A percentile compares a stretch with the other conserved stretches of the same genome.
Conservation (phyloP, 331 rosid species). For the Dryas integrifolia region DNA sequence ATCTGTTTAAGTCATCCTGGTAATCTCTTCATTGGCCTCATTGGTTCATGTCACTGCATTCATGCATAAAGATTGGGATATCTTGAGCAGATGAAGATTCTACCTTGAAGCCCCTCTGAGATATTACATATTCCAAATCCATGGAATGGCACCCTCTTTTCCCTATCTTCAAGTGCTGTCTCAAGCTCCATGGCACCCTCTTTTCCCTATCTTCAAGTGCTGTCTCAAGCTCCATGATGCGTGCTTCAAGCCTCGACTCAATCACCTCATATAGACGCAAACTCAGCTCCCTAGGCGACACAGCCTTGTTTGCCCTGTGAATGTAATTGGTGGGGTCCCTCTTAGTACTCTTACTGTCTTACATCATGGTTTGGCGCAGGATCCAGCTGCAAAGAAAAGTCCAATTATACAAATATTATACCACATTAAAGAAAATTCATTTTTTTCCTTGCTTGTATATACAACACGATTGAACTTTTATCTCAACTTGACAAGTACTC, state of each 20-base stretch:
- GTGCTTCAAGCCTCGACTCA: constrained; percentile 15
- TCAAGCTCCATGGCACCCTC: constrained; percentile 5
- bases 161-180: constrained; percentile 14
- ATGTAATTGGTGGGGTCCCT: too few species aligned
- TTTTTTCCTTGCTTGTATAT: background rate
- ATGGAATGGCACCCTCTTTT: background rate
- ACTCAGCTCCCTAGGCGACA: constrained; percentile 31
- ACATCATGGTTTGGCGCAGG: background rate
- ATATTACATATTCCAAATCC: background rate
- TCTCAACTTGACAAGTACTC: too few species aligned
- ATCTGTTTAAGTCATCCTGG: too few species aligned
- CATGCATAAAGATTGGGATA: too few species aligned
- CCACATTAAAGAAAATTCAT: background rate
- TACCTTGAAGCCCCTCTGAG: background rate
- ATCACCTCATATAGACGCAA: constrained; percentile 9
- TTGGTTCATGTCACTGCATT: too few species aligned
- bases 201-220: constrained; percentile 12
- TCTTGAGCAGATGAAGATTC: too few species aligned
- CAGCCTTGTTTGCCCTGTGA: background rate
- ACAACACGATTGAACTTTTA: too few species aligned
- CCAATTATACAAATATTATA: background rate
- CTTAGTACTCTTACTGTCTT: too few species aligned
- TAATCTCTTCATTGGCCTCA: too few species aligned
- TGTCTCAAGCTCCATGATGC: constrained; percentile 13
- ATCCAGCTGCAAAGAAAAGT: constrained; percentile 11